Conservation (phyloP, 2,329 filamentous ascomycete species). For the Knoxdaviesia proteae region DNA sequence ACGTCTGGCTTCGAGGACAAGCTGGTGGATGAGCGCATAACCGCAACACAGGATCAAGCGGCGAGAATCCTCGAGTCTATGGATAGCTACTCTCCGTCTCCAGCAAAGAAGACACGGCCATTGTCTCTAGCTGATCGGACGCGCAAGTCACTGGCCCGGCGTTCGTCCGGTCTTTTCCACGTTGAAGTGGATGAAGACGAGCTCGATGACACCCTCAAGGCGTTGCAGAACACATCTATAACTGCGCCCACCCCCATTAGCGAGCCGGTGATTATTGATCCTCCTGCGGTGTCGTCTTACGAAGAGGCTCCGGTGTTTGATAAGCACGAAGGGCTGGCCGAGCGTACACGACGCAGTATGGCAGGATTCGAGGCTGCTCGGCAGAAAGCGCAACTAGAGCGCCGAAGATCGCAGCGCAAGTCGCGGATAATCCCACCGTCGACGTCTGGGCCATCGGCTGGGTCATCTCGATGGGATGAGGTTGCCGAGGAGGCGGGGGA, state of each 20-base stretch:
- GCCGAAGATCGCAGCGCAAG: slow-evolving; percentile 27
- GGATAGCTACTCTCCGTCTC: slow-evolving; percentile 33
- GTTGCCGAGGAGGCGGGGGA: slow-evolving; percentile 7
- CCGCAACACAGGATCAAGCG: slow-evolving; percentile 21
- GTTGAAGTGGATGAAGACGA: slow-evolving; percentile 12
- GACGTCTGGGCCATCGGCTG: background rate
- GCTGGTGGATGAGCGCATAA: too few relatives aligned
- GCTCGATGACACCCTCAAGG: slow-evolving; percentile 4
- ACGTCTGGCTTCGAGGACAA: too few relatives aligned
- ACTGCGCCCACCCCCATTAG: too few relatives aligned
- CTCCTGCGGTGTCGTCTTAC: too few relatives aligned
- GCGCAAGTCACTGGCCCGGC: slow-evolving; percentile 54
- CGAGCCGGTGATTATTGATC: too few relatives aligned
- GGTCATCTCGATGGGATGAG: background rate
- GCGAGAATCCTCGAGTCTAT: slow-evolving; percentile 36
- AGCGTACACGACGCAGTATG: slow-evolving; percentile 41
- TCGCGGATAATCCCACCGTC: slow-evolving; percentile 6
- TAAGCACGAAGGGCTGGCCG: slow-evolving; percentile 27
- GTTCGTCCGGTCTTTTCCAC: slow-evolving; percentile 14
- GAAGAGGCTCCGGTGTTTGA: too few relatives aligned
- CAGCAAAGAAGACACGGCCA: slow-evolving; percentile 25
- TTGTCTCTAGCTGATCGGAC: slow-evolving; percentile 60
- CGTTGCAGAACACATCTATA: too few relatives aligned
- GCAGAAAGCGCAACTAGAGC: slow-evolving; percentile 38
- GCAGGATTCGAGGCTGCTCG: slow-evolving; percentile 37